Base-by-base conservation (phyloP, 345 rosid genomes). In the Capsella bursapastoris region DNA sequence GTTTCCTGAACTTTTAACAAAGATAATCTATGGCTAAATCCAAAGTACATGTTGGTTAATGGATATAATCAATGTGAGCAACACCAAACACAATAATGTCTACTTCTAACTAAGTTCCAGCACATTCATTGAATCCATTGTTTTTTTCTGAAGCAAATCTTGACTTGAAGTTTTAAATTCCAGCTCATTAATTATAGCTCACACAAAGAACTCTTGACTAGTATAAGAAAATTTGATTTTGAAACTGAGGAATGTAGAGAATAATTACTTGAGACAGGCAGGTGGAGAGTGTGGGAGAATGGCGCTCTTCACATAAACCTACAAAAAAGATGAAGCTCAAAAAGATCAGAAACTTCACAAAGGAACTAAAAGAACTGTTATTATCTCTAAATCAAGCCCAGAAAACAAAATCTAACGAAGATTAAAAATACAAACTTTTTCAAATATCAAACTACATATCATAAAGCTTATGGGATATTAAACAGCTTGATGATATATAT, bases 301-400 rank as follows among this genome's bases (percentile, higher is more conserved):
- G 25, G 87, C 72, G 66, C 92, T 90, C 83, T 84, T 95, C 84
- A 90, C 89, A 74, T 85, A 95, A 63, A 69, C 96, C 99, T 95
- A 70, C 59, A 6, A 31, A 52, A 45, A 35, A 76, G 31, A 65
- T 6, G 15, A 74, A 40, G 3, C 73, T 66, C 44, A 28, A 51
- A 52, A 7, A 41, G 2, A 57, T 66, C 11, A 78, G 37, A 41
- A 47, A n/a, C 1, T 9, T 49, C 25, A 64, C 4, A 57, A 40
- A 37, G 9, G 5, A 53, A 11, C 47, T 8, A 52, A 55, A 35
- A 47, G 32, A 44, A 43, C 58, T 29, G 18, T 16, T 43, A 11
- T 37, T 35, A 57, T 48, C 15, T 45, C n/a, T 12, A 49, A 16
- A 61, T 15, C 60, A 58, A 38, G 14, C 35, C 32, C 18, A 62